These are phyloP conservation scores for Diaporthe vexans DNA, from an alignment of 2,329 filamentous ascomycete genomes.

Conservation along the genomic window DNA sequence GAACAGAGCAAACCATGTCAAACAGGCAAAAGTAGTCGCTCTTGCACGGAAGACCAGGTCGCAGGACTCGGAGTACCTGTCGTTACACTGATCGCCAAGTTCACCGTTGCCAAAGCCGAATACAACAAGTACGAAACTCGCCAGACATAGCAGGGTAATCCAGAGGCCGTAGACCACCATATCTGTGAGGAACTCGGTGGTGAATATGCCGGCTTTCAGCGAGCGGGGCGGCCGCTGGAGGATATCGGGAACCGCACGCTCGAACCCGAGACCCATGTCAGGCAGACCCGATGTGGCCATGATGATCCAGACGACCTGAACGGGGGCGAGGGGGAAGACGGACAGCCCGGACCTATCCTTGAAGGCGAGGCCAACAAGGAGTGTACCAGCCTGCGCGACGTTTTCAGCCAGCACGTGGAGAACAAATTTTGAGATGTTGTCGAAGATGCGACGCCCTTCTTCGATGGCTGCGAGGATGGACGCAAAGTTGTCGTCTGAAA, in stretches of 20 bases:
- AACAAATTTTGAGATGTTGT: conserved; percentile 80
- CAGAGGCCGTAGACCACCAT: conserved; percentile 74
- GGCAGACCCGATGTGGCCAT: conserved; percentile 80
- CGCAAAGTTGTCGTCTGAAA: conserved; percentile 80
- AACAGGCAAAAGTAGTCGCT: conserved; percentile 74
- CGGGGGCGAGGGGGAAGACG: conserved; percentile 77
- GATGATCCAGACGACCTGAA: conserved; percentile 82
- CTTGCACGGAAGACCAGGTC: conserved; percentile 74
- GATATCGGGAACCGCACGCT: conserved; percentile 76
- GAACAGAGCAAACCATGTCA: conserved; percentile 78
- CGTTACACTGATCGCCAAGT: conserved; percentile 67
- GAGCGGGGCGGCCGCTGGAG: conserved; percentile 75
- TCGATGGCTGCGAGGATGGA: conserved; percentile 78
- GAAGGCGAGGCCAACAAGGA: conserved; percentile 78
- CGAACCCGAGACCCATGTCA: conserved; percentile 80
- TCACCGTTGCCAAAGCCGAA: conserved; percentile 68
- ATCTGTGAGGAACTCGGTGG: conserved; percentile 73
- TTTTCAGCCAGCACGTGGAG: conserved; percentile 77
- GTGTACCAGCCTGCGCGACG: conserved; percentile 74
- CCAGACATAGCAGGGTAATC: conserved; percentile 72
- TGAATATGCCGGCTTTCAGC: conserved; percentile 72
- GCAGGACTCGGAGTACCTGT: conserved; percentile 63
- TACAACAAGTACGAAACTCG: conserved; percentile 70
- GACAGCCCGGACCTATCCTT: conserved; percentile 75
- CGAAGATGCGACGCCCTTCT: conserved; percentile 69